Percentiles rank a stretch among this genome's conserved stretches.
These are phyloP conservation scores for Syzygium grande DNA, from an alignment of 345 rosid species.

Conservation along the genomic window DNA sequence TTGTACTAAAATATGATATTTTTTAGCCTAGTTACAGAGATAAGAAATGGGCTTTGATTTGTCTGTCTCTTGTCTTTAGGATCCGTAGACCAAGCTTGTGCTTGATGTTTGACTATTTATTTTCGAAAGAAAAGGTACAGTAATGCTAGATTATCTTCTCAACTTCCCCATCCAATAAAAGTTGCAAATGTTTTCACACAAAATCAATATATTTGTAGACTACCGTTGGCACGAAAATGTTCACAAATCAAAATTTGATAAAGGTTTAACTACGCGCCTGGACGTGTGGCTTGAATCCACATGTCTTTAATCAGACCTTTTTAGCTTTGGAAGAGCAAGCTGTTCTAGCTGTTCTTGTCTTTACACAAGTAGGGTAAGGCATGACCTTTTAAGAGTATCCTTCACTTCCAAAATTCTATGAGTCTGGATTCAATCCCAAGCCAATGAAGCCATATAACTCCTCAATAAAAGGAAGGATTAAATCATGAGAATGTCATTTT, in stretches of 20 bases:
- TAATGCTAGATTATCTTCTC: not conserved
- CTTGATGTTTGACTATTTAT: not conserved
- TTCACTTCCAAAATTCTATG: not conserved
- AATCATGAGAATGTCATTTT: not conserved
- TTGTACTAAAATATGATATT: not conserved
- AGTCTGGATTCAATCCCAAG: not conserved
- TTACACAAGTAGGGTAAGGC: not conserved
- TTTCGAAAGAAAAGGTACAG: fast-evolving
- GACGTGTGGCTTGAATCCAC: not conserved
- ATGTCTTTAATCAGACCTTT: not conserved
- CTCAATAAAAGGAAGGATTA: not conserved
- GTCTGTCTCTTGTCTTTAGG: not conserved
- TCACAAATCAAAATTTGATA: not conserved
- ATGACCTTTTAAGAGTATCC: not conserved
- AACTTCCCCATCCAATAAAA: not conserved
- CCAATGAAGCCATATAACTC: constrained; percentile 1
- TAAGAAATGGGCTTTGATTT: not conserved
- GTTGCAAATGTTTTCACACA: not conserved
- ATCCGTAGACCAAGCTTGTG: not conserved
- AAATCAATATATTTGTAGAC: not conserved
- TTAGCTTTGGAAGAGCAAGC: too few species aligned
- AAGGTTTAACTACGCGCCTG: too few species aligned
- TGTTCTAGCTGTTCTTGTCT: too few species aligned
- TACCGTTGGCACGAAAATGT: not conserved
- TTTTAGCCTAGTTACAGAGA: not conserved